Evolutionary conservation across 768 basidiomycete genomes (phyloP).

Genomic region (Scleroderma bovista): DNA sequence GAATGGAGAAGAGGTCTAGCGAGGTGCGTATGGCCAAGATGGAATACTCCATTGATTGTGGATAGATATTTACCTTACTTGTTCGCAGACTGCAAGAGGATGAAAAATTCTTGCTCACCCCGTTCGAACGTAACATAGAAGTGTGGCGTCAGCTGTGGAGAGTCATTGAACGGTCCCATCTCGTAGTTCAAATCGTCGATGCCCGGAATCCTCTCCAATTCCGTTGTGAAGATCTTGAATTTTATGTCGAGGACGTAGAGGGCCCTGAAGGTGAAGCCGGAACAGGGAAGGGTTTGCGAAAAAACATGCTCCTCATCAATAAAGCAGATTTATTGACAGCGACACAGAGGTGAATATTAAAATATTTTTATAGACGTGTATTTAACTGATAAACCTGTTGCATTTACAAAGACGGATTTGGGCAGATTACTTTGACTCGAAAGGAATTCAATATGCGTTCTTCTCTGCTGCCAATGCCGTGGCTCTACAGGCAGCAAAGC

Average conservation of each 20-base stretch:
- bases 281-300: slow-evolving; percentile 66
- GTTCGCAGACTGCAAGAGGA: slow-evolving; percentile 71
- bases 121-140: slow-evolving; percentile 95
- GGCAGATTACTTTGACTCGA: slow-evolving; percentile 86
- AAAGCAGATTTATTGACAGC: slow-evolving; percentile 90
- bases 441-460: slow-evolving; percentile 78
- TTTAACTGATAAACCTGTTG: not conserved
- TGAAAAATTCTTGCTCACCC: slow-evolving; percentile 85
- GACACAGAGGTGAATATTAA: slow-evolving; percentile 64
- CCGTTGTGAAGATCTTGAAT: slow-evolving; percentile 86
- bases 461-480: slow-evolving; percentile 89
- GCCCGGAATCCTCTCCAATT: slow-evolving; percentile 92
- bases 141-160: slow-evolving; percentile 99
- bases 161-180: slow-evolving; percentile 90
- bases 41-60: not conserved
- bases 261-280: slow-evolving; percentile 77
- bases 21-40: slow-evolving; percentile 50
- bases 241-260: slow-evolving; percentile 81
- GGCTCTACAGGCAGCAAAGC: slow-evolving; percentile 72
- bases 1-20: slow-evolving; percentile 92
- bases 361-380: not conserved
- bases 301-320: slow-evolving; percentile 83
- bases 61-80: not conserved
- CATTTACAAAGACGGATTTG: slow-evolving; percentile 55
- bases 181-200: slow-evolving; percentile 94